Evolutionary conservation across 2,329 filamentous ascomycete genomes (phyloP).

Genomic region (Piedraia hortae): DNA sequence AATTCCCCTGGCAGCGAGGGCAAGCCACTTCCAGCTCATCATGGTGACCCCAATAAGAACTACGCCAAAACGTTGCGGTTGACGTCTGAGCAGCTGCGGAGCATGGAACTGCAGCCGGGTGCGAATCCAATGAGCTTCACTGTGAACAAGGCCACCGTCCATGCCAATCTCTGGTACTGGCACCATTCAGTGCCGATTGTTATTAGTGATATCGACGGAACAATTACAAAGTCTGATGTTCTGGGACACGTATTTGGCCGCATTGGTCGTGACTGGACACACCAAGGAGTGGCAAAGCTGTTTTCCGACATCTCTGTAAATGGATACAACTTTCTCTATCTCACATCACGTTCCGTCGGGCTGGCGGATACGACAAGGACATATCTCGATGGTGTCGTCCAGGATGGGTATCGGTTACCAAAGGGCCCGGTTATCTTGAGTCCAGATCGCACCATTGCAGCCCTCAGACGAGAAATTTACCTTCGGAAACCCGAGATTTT

Average conservation of each 20-base stretch:
- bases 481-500: conserved; percentile 92
- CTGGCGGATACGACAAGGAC: conserved; percentile 74
- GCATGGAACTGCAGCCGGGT: conserved; percentile 54
- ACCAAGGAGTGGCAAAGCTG: conserved; percentile 82
- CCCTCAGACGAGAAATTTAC: conserved; percentile 74
- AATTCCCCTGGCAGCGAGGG: conserved; percentile 15
- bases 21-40: conserved; percentile 8
- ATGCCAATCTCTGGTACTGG: conserved; percentile 85
- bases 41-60: conserved; percentile 48
- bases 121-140: conserved; percentile 88
- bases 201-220: conserved; percentile 95
- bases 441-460: conserved; percentile 83
- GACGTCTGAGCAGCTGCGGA: conserved; percentile 85
- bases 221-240: conserved; percentile 53
- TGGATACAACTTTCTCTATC: conserved; percentile 95
- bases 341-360: conserved; percentile 80
- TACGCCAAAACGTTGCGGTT: conserved; percentile 90
- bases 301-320: conserved; percentile 90
- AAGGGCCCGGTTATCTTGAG: conserved; percentile 84
- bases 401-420: conserved; percentile 65
- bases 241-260: conserved; percentile 75
- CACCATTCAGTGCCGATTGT: conserved; percentile 74
- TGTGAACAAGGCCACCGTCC: conserved; percentile 80
- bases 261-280: conserved; percentile 95
- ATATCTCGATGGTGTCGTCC: conserved; percentile 68